These are phyloP conservation scores for Phytophthora ohioensis DNA, from an alignment of 352 stramenopile genomes.

Conservation along the genomic window DNA sequence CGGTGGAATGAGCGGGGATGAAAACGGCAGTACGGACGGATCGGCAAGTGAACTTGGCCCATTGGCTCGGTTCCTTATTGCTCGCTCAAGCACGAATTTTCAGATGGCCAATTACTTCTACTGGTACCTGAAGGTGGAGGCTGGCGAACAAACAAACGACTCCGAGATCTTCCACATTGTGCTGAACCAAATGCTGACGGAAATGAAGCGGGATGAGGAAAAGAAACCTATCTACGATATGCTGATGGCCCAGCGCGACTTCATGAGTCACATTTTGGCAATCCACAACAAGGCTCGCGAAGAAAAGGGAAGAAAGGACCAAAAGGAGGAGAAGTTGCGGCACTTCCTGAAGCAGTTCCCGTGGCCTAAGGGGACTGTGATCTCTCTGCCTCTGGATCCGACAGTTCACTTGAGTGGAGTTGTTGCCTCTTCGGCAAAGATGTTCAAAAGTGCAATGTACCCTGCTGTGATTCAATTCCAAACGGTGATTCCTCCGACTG, in stretches of 20 bases:
- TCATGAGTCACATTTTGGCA: constrained; percentile 94
- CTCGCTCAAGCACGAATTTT: constrained; percentile 93
- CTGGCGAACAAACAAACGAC: constrained; percentile 74
- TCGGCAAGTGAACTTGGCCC: constrained; percentile 67
- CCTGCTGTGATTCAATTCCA: constrained; percentile 97
- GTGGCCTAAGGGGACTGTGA: constrained; percentile 78
- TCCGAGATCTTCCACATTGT: constrained; percentile 83
- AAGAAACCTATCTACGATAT: constrained; percentile 93
- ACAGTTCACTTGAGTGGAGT: constrained; percentile 90
- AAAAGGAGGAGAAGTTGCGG: constrained; percentile 95
- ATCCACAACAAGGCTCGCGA: constrained; percentile 94
- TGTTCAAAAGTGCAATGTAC: constrained; percentile 99
- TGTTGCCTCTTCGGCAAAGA: constrained; percentile 91
- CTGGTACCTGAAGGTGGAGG: constrained; percentile 92
- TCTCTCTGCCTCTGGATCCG: constrained; percentile 91
- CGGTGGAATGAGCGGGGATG: constrained; percentile 50
- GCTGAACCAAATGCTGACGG: constrained; percentile 93
- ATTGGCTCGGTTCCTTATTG: constrained; percentile 95
- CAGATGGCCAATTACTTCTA: constrained; percentile 99
- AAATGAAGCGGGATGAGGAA: constrained; percentile 93
- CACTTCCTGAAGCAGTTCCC: constrained; percentile 90
- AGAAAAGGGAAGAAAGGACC: constrained; percentile 95
- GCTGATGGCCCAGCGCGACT: constrained; percentile 92
- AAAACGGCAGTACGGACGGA: constrained; percentile 53
- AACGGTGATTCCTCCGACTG: constrained; percentile 65